Conservation (phyloP, 805 yeast genomes). For the Lipomyces spencermartinsiae region DNA sequence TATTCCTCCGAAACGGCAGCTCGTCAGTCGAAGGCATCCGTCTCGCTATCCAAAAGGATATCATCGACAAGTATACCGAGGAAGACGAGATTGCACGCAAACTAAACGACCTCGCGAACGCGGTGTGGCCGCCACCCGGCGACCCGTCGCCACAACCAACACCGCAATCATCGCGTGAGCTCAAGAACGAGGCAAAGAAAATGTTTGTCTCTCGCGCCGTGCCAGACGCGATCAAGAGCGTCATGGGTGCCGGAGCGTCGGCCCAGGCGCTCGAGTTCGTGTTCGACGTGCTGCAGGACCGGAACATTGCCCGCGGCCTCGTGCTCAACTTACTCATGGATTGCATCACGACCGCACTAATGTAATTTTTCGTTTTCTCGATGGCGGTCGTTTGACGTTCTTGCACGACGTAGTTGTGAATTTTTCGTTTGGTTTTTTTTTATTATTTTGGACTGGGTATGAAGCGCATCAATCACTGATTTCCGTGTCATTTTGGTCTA, state of each 20-base stretch:
- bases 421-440: background rate
- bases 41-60: constrained; percentile 36
- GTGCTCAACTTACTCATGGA: constrained; percentile 38
- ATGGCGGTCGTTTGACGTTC: no score
- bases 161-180: constrained; percentile 26
- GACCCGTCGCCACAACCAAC: constrained; percentile 10
- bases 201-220: constrained; percentile 38
- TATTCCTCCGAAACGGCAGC: constrained; percentile 37
- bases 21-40: constrained; percentile 40
- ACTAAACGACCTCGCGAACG: constrained; percentile 26
- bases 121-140: constrained; percentile 27
- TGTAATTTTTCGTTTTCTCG: constrained; percentile 13
- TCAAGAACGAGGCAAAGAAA: constrained; percentile 32
- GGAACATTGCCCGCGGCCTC: constrained; percentile 37
- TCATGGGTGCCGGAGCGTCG: constrained; percentile 39
- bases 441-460: background rate
- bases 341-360: constrained; percentile 27
- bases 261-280: constrained; percentile 40
- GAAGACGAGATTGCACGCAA: constrained; percentile 37
- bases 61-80: constrained; percentile 33
- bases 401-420: background rate
- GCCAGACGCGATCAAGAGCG: constrained; percentile 39
- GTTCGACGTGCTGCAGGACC: constrained; percentile 40
- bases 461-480: background rate
- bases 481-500: no score